These are phyloP conservation scores for Eustoma russellianum DNA, from an alignment of 257 asterid species.

Conservation along the genomic window DNA sequence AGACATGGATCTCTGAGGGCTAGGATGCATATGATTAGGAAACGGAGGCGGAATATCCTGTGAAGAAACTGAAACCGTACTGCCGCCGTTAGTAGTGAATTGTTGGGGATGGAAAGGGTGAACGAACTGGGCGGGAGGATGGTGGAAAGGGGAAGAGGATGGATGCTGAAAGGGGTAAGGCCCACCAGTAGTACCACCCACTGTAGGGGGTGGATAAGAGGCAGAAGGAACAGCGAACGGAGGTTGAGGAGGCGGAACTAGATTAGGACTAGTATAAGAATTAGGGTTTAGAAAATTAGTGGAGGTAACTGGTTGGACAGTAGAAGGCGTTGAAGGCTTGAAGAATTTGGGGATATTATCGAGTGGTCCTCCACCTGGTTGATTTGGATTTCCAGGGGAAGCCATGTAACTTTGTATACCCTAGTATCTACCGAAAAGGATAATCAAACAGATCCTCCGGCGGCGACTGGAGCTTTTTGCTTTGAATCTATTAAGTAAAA, in stretches of 20 bases:
- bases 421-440: neutral
- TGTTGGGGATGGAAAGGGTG: conserved; percentile 27
- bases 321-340: conserved; percentile 35
- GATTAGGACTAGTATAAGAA: conserved; percentile 40
- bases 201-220: conserved; percentile 70
- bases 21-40: conserved; percentile 38
- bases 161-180: conserved; percentile 49
- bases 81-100: conserved; percentile 24
- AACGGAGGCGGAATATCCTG: conserved; percentile 20
- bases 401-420: conserved; percentile 31
- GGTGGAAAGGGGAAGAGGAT: conserved; percentile 37
- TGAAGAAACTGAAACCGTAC: too few relatives aligned
- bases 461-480: too few relatives aligned
- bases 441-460: neutral
- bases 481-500: neutral
- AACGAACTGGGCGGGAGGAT: conserved; percentile 22
- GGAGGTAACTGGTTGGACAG: conserved; percentile 17
- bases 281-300: conserved; percentile 29
- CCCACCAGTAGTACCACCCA: conserved; percentile 27
- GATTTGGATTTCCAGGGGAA: conserved; percentile 69
- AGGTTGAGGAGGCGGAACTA: conserved; percentile 37
- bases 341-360: conserved; percentile 50
- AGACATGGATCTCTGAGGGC: conserved; percentile 75
- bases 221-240: conserved; percentile 54
- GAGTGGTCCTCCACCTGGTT: conserved; percentile 64